Evolutionary conservation across 345 rosid species (phyloP), one percentile per base, ranked within the genome.

Genomic region (Eucalyptus globulus): DNA sequence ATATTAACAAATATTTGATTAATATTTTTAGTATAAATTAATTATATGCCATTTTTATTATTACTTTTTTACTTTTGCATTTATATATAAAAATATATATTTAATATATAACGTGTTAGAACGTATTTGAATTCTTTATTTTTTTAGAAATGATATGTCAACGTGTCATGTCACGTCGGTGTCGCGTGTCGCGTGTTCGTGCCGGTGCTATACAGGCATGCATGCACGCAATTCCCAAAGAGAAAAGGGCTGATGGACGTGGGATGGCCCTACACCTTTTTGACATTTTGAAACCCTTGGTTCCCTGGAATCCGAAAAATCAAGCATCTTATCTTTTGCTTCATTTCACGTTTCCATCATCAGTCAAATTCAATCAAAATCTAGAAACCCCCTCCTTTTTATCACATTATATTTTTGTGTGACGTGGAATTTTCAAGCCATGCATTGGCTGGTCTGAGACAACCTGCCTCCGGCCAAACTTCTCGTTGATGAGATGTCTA

Each of bases 121-220:
- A 50, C 3, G 1, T 50, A 0, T 50, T 7, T 3, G 3, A 15
- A 15, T 50, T 50, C 1, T 50, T 1, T 15, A 2, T 50, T 50
- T 15, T 50, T 50, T 50, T 0, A 50, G 16, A 50, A 50, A 50
- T 50, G 2, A 2, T 1, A 0, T 15, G 0, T 50, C 7, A 3
- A 15, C 8, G 8, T 50, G 7, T 50, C 7, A 8, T 50, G 19
- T 50, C 8, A 1, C 7, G 43, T 43, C 43, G 5, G 43, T 50
- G 8, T 50, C 19, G 8, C 19, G 7, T 50, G 8, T 50, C 19
- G 8, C 19, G 7, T 50, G 1, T 6, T 50, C 1, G 8, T 15
- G 1, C 6, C 19, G 1, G 19, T 50, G 3, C 3, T 50, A 50
- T 50, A 50, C 3, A 50, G 19, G 19, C 53, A 50, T 50, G 19